Conservation (phyloP, 2,329 filamentous ascomycete species). For the Verticillium nubilum region DNA sequence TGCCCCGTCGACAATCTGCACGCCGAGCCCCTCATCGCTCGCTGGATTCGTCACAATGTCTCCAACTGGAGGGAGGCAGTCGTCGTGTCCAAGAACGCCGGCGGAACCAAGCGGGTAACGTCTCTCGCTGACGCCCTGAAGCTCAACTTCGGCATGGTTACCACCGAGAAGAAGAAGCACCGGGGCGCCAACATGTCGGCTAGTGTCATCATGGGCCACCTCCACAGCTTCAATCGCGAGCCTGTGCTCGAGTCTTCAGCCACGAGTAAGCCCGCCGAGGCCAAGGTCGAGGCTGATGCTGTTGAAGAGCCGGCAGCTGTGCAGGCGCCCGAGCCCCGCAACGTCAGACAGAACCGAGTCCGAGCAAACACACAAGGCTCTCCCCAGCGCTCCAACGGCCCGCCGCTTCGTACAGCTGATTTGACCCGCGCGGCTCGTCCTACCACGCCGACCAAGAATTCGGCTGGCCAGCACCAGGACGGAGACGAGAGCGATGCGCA, state of each 20-base stretch:
- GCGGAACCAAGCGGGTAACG: conserved; percentile 94
- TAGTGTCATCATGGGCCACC: conserved; percentile 70
- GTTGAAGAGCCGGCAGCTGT: conserved; percentile 16
- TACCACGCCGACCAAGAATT: conserved; percentile 6
- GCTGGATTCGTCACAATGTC: conserved; percentile 91
- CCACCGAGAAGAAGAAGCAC: conserved; percentile 69
- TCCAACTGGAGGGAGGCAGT: conserved; percentile 85
- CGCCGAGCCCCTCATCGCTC: conserved; percentile 88
- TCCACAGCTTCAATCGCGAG: conserved; percentile 53
- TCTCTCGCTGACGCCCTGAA: conserved; percentile 93
- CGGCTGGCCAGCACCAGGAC: conserved; percentile 3
- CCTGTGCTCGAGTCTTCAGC: conserved; percentile 30
- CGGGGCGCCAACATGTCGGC: conserved; percentile 63
- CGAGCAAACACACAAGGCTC: conserved; percentile 10
- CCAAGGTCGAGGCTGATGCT: conserved; percentile 14
- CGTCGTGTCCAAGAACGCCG: conserved; percentile 96
- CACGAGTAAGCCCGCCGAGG: conserved; percentile 19
- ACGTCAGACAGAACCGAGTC: conserved; percentile 5
- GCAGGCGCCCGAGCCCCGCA: conserved; percentile 6
- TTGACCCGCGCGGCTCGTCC: conserved; percentile 12
- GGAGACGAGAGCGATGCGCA: conserved; percentile 36
- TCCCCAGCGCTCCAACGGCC: conserved; percentile 4
- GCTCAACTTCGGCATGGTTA: conserved; percentile 96
- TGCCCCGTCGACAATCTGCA: conserved; percentile 97
- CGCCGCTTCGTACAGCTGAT: conserved; percentile 1